Evolutionary conservation across 2,329 filamentous ascomycete genomes (phyloP), one percentile per base, ranked within the genome.

Genomic region (Cordyceps javanica): DNA sequence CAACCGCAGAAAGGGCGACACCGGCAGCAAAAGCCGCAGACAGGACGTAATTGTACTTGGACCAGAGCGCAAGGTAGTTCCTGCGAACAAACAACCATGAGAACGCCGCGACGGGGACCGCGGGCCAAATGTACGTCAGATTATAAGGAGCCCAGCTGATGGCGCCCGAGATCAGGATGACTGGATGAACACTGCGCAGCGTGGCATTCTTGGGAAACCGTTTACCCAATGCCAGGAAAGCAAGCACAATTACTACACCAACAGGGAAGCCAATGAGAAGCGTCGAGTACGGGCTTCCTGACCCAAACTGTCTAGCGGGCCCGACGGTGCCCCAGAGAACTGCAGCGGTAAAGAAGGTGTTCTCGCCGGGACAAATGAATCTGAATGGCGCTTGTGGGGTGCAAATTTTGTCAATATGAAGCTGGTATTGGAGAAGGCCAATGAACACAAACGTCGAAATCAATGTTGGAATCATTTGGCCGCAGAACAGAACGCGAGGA

Each of bases 261-360:
- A 72, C 60, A 8, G 70, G 69, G 60, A 74, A 75, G 14, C 70
- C 71, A 11, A 67, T 63, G 14, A 73, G 63, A 0, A 70, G 62
- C 4, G 63, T 63, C 1, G 68, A 69, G 62, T 76, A 76, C 41
- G 69, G 68, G 14, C 70, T 70, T 3, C 65, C 67, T 1, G 57
- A 55, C 3, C 73, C 73, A 49, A 72, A 77, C 9, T 76, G 68
- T 54, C 70, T 71, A 41, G 61, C 53, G 9, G 73, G 70, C 1
- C 73, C 72, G 11, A 77, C 66, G 5, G 72, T 74, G 10, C 73
- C 74, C 69, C 73, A 76, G 11, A 75, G 65, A 1, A 77, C 71
- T 8, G 70, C 66, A 3, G 70, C 68, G 2, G 70, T 73, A 63
- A 72, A 74, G 59, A 70, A 72, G 5, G 65, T 68, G 55, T 70